Evolutionary conservation across 148 eudicot species (phyloP), one percentile per base, ranked within the genome.

Genomic region (Arctostaphylos glauca): DNA sequence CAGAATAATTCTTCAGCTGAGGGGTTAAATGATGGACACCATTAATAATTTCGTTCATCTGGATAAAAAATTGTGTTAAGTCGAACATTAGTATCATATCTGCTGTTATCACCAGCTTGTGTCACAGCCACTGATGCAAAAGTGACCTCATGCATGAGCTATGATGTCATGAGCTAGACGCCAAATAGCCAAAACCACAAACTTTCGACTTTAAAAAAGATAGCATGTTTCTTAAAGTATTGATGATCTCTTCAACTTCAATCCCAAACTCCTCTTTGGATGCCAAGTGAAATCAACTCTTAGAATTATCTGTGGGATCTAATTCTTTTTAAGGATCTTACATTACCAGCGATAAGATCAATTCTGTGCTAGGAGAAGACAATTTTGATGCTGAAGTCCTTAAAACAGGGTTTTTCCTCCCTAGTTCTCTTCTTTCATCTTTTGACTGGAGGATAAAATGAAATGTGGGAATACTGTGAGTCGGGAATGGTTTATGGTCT

Each of bases 121-220:
- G 67, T 9, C 19, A 55, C 81, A 78, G 68, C 41, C 16, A 15
- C 31, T 60, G 54, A 5, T 47, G 44, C 43, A 31, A 10, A 14
- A 49, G 21, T 52, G 54, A 62, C 14, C 13, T 76, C 46, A 76
- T 76, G 79, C 43, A 21, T 46, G 72, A 59, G 25, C n/a, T n/a
- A n/a, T n/a, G 66, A 62, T 79, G 38, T 14, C 7, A 19, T 79
- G 52, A 46, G 53, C 53, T 21, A 79, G 71, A 79, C 46, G 54
- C 71, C 53, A 9, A 47, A 58, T 47, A 46, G 2, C 46, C 25
- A 56, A 78, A 19, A 46, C 21, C 41, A 44, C 72, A 4, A 46
- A 68, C 43, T 47, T 62, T 79, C 46, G 38, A 3, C 21, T 59
- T 79, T 6, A 14, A 44, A 15, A 55, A 5, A 19, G 70, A 23